These are phyloP conservation scores for Populus simonii DNA, from an alignment of 345 rosid genomes.

Conservation along the genomic window DNA sequence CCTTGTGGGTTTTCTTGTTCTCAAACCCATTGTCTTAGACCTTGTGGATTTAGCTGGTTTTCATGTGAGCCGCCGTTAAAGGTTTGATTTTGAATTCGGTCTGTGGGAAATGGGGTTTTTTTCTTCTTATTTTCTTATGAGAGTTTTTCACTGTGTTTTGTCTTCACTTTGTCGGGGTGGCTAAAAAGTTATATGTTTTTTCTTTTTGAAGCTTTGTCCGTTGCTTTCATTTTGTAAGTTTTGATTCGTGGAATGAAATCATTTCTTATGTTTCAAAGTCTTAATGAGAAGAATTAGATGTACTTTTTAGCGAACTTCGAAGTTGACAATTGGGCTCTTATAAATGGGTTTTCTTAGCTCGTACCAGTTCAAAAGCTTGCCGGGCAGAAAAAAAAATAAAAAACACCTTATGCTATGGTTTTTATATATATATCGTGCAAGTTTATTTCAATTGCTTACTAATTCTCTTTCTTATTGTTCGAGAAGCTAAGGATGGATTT, in stretches of 20 bases:
- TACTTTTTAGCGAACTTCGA: background rate
- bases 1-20: background rate
- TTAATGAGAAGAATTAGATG: background rate
- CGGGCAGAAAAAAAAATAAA: too few species aligned
- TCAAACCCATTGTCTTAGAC: background rate
- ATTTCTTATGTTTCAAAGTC: background rate
- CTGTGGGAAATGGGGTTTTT: background rate
- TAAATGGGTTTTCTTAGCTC: background rate
- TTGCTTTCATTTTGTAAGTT: background rate
- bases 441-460: background rate
- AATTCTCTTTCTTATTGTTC: background rate
- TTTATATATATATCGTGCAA: background rate
- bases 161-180: background rate
- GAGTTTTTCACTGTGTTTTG: constrained; percentile 21
- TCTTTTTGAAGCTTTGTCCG: background rate
- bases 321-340: background rate
- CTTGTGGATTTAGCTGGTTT: background rate
- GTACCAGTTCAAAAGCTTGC: background rate
- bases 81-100: constrained; percentile 13
- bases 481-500: background rate
- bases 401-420: background rate
- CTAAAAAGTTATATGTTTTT: constrained; percentile 10
- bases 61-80: constrained; percentile 18
- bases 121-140: background rate
- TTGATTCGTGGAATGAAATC: background rate